Base-by-base conservation (phyloP, 2,329 filamentous ascomycete species). In the Fusarium duplospermum region DNA sequence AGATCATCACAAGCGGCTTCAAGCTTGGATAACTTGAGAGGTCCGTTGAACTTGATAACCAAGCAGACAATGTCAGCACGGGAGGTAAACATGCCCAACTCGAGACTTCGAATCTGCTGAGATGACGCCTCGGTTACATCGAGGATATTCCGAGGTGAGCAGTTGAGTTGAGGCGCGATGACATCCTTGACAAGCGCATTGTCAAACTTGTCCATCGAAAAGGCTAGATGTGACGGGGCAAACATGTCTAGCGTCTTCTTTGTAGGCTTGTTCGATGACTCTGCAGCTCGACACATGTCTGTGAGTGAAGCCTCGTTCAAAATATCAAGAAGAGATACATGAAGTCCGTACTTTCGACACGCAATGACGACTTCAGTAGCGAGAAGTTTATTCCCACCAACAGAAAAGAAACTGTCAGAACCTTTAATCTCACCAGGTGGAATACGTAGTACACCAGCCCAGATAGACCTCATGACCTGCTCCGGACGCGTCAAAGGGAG, bases 101-200 rank as follows among this genome's bases (percentile, higher is more conserved):
- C 87, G 33, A 89, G 83, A 67, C 82, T 84, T 24, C 83, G 83
- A 3, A 86, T 82, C 76, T 89, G 87, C 1, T 86, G 81, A 0
- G 86, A 80, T 0, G 87, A 85, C 0, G 87, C 86, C 64, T 88
- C 86, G 1, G 86, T 82, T 0, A 87, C 83, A 63, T 89, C 87
- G 18, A 85, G 81, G 56, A 89, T 84, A 5, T 84, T 80, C 9
- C 81, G 81, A 1, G 79, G 80, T 13, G 86, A 81, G 1, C 86
- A 82, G 0, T 83, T 83, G 1, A 88, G 77, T 65, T 84, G 84
- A 0, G 86, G 83, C 0, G 82, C 84, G 9, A 88, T 81, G 6
- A 84, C 77, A 4, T 82, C 81, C 45, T 83, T 81, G 62, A 86
- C 79, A 35, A 86, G 84, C 3, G 77, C 78, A 20, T 83, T 78